Evolutionary conservation across 2,329 filamentous ascomycete genomes (phyloP), one percentile per base, ranked within the genome.

Genomic region (Neopestalotiopsis clavispora): DNA sequence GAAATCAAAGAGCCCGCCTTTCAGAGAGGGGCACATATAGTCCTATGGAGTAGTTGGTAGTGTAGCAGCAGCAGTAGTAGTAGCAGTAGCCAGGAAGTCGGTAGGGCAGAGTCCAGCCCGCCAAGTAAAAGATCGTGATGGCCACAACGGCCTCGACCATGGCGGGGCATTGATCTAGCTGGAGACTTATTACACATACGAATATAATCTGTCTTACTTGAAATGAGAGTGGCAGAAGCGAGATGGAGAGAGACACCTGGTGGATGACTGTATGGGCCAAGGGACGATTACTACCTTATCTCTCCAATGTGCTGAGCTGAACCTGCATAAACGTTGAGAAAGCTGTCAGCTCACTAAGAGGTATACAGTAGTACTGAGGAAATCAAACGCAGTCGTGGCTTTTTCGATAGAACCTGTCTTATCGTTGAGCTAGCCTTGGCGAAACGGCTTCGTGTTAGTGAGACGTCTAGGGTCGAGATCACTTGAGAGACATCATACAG

Each of bases 111-210:
- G 58, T 30, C 58, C 58, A 32, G 32, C 23, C 17, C 58, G 28
- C 56, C 28, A 23, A 30, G 20, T 23, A 58, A 30, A 32, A 28
- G 30, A 30, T 30, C 30, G 58, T 10, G 23, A 61, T 61, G 58
- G 7, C 42, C 42, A 49, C 28, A 10, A 38, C 34, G 58, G 58
- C 58, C 58, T 61, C 58, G 58, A 61, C 58, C 58, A 32, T 61
- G 30, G 58, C 58, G 58, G 58, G 30, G 42, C 7, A 49, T n/a
- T n/a, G 14, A 14, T 32, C 58, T 61, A 34, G 23, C 28, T 61
- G 28, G n/a, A 13, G 28, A 20, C 14, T 4, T 30, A 20, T 58
- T 30, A 30, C 12, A 49, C 42, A 49, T n/a, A 49, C 42, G 42
- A 49, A 14, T 49, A 49, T 49, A 28, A 28, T 28, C 23, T 28